phyloP scores from a whole-genome alignment of 805 yeast genomes.

The Metschnikowia lochheadii region DNA sequence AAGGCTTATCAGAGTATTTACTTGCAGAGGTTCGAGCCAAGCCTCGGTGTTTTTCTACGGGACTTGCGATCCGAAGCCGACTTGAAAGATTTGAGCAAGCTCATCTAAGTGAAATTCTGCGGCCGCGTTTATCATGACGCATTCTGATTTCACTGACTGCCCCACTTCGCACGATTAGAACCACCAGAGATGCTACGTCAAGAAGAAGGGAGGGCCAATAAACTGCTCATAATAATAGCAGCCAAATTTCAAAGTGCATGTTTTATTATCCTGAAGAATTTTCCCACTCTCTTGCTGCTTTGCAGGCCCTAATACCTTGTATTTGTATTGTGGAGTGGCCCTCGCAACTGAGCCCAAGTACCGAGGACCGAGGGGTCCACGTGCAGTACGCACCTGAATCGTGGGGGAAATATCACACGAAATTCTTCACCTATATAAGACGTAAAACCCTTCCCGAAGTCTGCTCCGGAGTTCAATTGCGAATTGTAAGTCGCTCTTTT shows the following conservation, averaged over 20 bases:
- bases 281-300: background rate
- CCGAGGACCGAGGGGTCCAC: constrained; percentile 2
- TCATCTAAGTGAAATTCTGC: constrained; percentile 12
- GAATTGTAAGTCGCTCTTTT: background rate
- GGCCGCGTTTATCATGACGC: background rate
- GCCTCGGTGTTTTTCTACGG: constrained; percentile 39
- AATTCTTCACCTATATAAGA: background rate
- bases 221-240: background rate
- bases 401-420: constrained; percentile 5
- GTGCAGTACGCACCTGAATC: constrained; percentile 4
- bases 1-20: constrained; percentile 38
- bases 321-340: background rate
- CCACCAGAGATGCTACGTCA: background rate
- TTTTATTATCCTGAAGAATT: background rate
- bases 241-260: background rate
- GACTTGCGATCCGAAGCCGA: constrained; percentile 55
- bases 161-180: constrained; percentile 1
- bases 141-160: background rate
- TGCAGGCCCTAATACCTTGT: background rate
- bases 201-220: background rate
- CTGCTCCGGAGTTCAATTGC: background rate
- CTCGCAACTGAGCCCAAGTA: background rate
- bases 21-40: constrained; percentile 41
- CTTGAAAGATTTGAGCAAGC: constrained; percentile 44
- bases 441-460: background rate